Percentiles rank a stretch among this genome's conserved stretches.
Conservation (phyloP, 2,329 filamentous ascomycete species). For the Aspergillus neoniger region DNA sequence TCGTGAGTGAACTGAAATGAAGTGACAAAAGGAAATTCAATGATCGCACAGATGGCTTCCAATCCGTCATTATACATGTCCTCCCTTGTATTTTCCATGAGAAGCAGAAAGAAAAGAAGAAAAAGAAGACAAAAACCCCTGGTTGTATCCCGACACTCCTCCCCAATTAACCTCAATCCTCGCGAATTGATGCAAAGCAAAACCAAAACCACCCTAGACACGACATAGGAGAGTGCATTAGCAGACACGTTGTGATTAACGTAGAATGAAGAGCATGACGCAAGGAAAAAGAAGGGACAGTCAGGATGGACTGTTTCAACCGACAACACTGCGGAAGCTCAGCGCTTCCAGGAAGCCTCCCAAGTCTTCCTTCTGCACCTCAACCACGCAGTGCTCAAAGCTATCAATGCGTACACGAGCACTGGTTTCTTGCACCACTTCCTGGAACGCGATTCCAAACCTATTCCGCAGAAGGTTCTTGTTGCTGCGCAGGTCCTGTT, state of each 20-base stretch:
- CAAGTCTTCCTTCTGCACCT: constrained; percentile 95
- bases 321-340: constrained; percentile 84
- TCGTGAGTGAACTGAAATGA: constrained; percentile 14
- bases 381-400: constrained; percentile 96
- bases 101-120: constrained; percentile 13
- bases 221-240: constrained; percentile 13
- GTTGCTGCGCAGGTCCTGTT: constrained; percentile 56
- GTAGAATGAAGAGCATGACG: constrained; percentile 3
- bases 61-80: constrained; percentile 26
- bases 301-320: constrained; percentile 33
- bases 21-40: constrained; percentile 18
- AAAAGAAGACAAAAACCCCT: background rate
- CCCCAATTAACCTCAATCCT: constrained; percentile 14
- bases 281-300: background rate
- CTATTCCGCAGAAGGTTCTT: constrained; percentile 78
- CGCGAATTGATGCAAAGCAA: constrained; percentile 12
- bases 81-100: constrained; percentile 13
- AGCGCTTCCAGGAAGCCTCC: constrained; percentile 86
- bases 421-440: constrained; percentile 88
- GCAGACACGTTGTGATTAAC: constrained; percentile 5
- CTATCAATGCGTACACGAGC: constrained; percentile 89
- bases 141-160: constrained; percentile 10
- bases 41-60: constrained; percentile 20
- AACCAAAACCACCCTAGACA: constrained; percentile 12
- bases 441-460: constrained; percentile 93